Conservation (phyloP, 208 protist genomes). For the Spongospora subterranea region DNA sequence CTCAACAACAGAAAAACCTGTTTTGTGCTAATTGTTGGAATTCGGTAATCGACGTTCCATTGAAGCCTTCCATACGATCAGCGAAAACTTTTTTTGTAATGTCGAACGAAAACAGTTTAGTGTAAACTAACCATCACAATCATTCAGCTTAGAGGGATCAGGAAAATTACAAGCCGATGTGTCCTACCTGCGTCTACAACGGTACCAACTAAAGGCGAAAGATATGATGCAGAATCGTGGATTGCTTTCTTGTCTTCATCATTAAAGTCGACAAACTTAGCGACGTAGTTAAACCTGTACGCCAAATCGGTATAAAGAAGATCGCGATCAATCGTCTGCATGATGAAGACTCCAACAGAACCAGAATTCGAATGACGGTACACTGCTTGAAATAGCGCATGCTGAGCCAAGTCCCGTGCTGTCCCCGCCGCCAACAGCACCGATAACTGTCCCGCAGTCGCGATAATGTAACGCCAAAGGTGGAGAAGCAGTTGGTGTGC, state of each 20-base stretch:
- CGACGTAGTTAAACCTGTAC: conserved; percentile 1
- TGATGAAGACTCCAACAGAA: too few relatives aligned
- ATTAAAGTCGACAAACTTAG: conserved; percentile 49
- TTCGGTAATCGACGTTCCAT: neutral
- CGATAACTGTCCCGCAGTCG: too few relatives aligned
- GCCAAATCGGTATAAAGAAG: conserved; percentile 12
- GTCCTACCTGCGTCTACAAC: conserved; percentile 11
- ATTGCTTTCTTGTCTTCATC: conserved; percentile 53
- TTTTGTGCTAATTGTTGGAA: neutral
- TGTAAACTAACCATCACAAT: neutral
- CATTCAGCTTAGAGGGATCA: neutral
- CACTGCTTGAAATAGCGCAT: too few relatives aligned
- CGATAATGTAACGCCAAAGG: too few relatives aligned
- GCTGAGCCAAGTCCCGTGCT: too few relatives aligned
- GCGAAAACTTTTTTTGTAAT: conserved; percentile 23
- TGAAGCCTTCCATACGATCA: conserved; percentile 33
- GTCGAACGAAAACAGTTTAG: conserved; percentile 56
- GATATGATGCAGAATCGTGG: neutral
- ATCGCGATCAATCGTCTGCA: conserved; percentile 40
- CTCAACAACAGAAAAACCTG: neutral
- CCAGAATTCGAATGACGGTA: too few relatives aligned
- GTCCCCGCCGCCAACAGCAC: too few relatives aligned
- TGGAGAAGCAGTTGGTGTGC: too few relatives aligned
- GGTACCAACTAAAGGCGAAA: neutral
- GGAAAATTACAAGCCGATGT: neutral